phyloP scores from a whole-genome alignment of 495 filamentous ascomycete genomes.

The Penicillium alfredii region DNA sequence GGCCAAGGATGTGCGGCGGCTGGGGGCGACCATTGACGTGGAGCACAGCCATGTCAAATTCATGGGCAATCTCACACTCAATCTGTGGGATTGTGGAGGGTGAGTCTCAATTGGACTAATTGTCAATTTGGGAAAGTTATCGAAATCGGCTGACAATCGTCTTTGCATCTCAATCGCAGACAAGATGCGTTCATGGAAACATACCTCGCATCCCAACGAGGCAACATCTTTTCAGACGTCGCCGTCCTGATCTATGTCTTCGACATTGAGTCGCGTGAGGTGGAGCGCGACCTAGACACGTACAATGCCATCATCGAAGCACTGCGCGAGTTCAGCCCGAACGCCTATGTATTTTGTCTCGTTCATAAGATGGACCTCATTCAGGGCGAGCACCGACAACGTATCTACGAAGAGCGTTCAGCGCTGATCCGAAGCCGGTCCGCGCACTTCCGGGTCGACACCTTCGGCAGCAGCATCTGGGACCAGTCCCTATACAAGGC shows the following conservation, averaged over 20 bases:
- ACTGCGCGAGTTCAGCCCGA: constrained; percentile 74
- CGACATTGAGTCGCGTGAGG: constrained; percentile 92
- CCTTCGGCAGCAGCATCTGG: constrained; percentile 95
- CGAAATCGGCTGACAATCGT: too few relatives aligned
- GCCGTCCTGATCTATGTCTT: constrained; percentile 99
- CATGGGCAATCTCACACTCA: constrained; percentile 91
- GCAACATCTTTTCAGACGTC: constrained; percentile 93
- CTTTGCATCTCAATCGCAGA: constrained; percentile 42
- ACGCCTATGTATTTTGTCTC: constrained; percentile 81
- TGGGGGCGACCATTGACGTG: constrained; percentile 98
- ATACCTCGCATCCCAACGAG: constrained; percentile 87
- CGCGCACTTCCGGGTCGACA: constrained; percentile 61
- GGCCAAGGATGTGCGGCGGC: constrained; percentile 85
- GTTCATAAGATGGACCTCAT: constrained; percentile 99
- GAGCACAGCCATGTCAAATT: constrained; percentile 98
- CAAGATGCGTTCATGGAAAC: constrained; percentile 99
- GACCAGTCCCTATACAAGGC: constrained; percentile 97
- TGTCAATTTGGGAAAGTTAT: too few relatives aligned
- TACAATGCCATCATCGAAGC: constrained; percentile 84
- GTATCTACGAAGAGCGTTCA: constrained; percentile 74
- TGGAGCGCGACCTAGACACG: constrained; percentile 81
- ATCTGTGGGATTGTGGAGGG: constrained; percentile 98
- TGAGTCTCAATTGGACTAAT: constrained; percentile 35
- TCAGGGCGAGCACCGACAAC: constrained; percentile 65
- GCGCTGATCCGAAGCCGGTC: constrained; percentile 66